Conservation (phyloP, 2,329 filamentous ascomycete species). For the Fusarium floridanum region DNA sequence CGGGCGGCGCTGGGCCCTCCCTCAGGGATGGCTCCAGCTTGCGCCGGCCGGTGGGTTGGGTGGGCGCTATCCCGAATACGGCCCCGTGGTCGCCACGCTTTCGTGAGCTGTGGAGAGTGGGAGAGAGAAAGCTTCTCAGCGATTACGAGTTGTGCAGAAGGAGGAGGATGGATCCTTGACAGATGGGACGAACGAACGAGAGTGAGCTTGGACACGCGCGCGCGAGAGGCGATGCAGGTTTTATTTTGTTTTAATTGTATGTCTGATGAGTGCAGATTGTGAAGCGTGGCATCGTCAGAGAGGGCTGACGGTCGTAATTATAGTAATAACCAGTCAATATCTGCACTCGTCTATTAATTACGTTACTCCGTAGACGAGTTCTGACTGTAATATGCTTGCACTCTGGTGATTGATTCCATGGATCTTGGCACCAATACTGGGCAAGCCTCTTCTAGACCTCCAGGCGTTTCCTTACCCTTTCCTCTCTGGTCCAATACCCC, state of each 20-base stretch:
- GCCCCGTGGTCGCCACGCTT: slow-evolving; percentile 5
- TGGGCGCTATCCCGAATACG: slow-evolving; percentile 6
- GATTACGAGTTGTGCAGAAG: slow-evolving; percentile 1
- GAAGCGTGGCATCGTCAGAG: background rate
- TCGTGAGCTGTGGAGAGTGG: background rate
- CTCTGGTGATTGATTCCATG: background rate
- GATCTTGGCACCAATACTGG: background rate
- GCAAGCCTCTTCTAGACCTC: slow-evolving; percentile 12
- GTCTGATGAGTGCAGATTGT: background rate
- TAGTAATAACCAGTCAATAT: background rate
- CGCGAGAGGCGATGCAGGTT: background rate
- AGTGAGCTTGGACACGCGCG: slow-evolving; percentile 26
- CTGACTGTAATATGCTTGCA: background rate
- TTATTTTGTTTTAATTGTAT: background rate
- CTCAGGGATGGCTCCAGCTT: background rate
- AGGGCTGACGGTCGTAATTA: background rate
- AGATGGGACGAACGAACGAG: slow-evolving; percentile 20
- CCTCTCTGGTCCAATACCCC: slow-evolving; percentile 13
- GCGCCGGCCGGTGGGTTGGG: slow-evolving; percentile 15
- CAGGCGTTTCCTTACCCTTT: slow-evolving; percentile 10
- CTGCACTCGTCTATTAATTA: background rate
- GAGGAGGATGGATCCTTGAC: background rate
- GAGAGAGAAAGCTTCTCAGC: background rate
- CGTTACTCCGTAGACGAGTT: background rate
- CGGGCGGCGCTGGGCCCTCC: slow-evolving; percentile 3